A percentile compares a stretch with the other conserved stretches of the same genome.
Conservation (phyloP, 139 green algal genomes). For the Chlamydomonas sp. region DNA sequence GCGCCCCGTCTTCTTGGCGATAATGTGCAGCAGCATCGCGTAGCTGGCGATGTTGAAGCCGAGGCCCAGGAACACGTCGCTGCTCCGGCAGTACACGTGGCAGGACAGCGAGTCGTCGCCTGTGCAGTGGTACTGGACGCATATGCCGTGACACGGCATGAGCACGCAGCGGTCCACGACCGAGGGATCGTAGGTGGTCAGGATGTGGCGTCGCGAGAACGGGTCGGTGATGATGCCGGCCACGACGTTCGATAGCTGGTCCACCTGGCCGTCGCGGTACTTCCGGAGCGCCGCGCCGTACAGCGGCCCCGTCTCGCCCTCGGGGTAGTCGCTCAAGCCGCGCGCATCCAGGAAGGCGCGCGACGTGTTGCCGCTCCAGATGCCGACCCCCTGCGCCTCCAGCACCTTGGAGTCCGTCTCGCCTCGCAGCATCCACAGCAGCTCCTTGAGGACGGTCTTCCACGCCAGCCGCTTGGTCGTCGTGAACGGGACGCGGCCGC, state of each 20-base stretch:
- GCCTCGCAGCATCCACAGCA: not conserved
- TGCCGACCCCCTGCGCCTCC: not conserved
- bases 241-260: not conserved
- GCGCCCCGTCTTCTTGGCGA: no score
- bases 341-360: not conserved
- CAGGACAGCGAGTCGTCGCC: no score
- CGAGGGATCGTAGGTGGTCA: no score
- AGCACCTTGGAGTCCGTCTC: not conserved
- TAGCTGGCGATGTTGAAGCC: no score
- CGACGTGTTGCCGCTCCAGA: not conserved
- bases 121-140: no score
- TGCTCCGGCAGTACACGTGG: no score
- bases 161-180: no score
- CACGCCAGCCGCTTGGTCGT: not conserved
- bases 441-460: not conserved
- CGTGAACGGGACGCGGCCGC: not conserved
- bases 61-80: no score
- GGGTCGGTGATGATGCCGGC: not conserved
- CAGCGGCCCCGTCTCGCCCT: no score
- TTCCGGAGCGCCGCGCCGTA: not conserved
- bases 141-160: no score
- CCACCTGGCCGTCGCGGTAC: not conserved
- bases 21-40: no score
- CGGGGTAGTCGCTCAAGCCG: not conserved
- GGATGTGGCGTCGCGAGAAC: not conserved